Base-by-base conservation (phyloP, 371 early-diverging fungal species). In the Mucor racemosus region DNA sequence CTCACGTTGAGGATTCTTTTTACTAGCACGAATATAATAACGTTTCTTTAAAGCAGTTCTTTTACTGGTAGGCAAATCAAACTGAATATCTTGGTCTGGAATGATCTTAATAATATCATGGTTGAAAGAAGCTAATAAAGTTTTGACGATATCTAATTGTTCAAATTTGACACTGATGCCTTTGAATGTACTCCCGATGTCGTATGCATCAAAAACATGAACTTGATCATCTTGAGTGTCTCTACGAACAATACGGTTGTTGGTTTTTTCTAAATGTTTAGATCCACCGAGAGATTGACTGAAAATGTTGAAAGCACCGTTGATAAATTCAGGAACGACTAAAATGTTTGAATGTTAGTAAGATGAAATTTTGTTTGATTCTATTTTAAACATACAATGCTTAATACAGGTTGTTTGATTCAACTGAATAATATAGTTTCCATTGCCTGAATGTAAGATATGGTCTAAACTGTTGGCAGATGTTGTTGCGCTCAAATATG, bases 21-120 rank as follows among this genome's bases (percentile, higher is more conserved):
- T 33, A 33, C n/a, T 56, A 13, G 53, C 66, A 17, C 59, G 59
- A 65, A 68, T 68, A 39, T 72, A 67, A 35, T 68, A 71, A 50
- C 76, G 71, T 58, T 68, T 67, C 7, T 53, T 58, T 26, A 69
- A 31, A 48, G 50, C 17, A 13, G 39, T 36, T 34, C 69, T 69
- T 14, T 15, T 53, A 14, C 61, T 62, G 5, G 62, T 64, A 14
- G 76, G 75, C 8, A 80, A 68, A 38, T 80, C 65, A 58, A 76
- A 81, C n/a, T 73, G 61, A 19, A 81, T 60, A 21, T 76, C 71
- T 15, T 75, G 62, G 44, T 81, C 81, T 60, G 81, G 81, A 41
- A 78, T 64, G 34, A 81, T 71, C 14, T 71, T 65, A 1, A 74
- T 7, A 31, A 80, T 71, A 39, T 80, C 75, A 21, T 66, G 10